Evolutionary conservation across 2,329 filamentous ascomycete species (phyloP).

Genomic region (Hypoxylon sp.): DNA sequence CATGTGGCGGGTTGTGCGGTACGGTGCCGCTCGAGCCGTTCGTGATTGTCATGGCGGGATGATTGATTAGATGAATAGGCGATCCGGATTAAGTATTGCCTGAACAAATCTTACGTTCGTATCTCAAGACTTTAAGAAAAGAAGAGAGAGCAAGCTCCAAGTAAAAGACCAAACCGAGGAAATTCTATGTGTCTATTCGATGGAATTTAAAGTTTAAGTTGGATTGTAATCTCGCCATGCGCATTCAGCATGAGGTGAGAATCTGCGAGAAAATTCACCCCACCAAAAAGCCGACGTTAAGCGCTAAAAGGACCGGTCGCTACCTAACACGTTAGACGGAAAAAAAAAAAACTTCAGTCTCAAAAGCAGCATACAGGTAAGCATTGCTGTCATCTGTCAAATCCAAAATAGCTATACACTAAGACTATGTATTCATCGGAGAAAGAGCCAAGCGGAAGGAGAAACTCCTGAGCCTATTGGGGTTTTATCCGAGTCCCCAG

Average conservation of each 20-base stretch:
- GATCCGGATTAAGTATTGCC: conserved; percentile 19
- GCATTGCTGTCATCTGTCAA: not conserved
- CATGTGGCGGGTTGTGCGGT: conserved; percentile 50
- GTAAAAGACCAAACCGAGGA: not conserved
- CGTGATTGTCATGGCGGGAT: conserved; percentile 35
- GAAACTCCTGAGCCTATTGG: too few relatives aligned
- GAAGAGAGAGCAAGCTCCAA: not conserved
- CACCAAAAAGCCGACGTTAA: conserved; percentile 43
- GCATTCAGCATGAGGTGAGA: conserved; percentile 35
- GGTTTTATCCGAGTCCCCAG: not conserved
- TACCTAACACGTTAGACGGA: not conserved
- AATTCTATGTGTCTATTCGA: conserved; percentile 3
- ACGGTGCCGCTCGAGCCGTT: conserved; percentile 31
- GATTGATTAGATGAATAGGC: not conserved
- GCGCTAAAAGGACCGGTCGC: conserved; percentile 20
- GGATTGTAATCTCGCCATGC: conserved; percentile 37
- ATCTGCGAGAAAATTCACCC: conserved; percentile 30
- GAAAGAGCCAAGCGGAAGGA: not conserved
- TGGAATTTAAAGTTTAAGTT: conserved; percentile 30
- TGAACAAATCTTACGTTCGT: not conserved
- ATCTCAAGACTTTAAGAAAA: not conserved
- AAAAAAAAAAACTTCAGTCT: too few relatives aligned
- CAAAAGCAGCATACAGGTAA: too few relatives aligned
- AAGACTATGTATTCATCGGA: too few relatives aligned
- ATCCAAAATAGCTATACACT: not conserved